A percentile compares a stretch with the other conserved stretches of the same genome.
phyloP scores from a whole-genome alignment of 768 basidiomycete species.

The Lactarius sp. region DNA sequence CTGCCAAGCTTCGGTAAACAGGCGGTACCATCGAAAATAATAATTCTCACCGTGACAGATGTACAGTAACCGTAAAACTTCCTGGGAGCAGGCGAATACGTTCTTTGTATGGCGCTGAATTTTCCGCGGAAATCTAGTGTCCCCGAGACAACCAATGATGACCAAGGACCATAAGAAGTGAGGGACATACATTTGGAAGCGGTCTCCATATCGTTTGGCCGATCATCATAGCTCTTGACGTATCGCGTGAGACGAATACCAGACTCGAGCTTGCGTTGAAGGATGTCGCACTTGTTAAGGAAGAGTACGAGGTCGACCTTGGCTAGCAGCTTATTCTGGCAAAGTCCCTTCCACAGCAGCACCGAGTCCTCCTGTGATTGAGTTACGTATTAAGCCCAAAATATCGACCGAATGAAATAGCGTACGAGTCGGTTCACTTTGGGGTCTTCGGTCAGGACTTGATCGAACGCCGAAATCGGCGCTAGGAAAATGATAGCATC shows the following conservation, averaged over 20 bases:
- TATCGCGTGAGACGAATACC: conserved; percentile 63
- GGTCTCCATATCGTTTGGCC: conserved; percentile 65
- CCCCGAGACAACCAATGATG: background rate
- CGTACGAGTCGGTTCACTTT: conserved; percentile 47
- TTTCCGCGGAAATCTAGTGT: conserved; percentile 58
- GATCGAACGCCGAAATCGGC: conserved; percentile 56
- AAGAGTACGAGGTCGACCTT: conserved; percentile 73
- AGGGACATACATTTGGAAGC: conserved; percentile 54
- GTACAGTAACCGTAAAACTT: conserved; percentile 79
- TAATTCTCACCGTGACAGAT: conserved; percentile 55
- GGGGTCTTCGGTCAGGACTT: conserved; percentile 48
- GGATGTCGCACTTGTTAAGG: conserved; percentile 77
- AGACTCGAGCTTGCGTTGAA: conserved; percentile 57
- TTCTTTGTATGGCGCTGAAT: conserved; percentile 71
- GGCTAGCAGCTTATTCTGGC: conserved; percentile 64
- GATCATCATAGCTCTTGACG: conserved; percentile 65
- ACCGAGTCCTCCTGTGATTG: conserved; percentile 64
- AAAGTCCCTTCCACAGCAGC: conserved; percentile 68
- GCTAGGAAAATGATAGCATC: conserved; percentile 55
- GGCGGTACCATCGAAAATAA: background rate
- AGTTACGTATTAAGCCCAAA: background rate
- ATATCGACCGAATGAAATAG: conserved; percentile 1
- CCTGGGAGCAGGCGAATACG: conserved; percentile 66
- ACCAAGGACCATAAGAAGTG: background rate
- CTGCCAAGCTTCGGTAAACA: conserved; percentile 30